Evolutionary conservation across 768 basidiomycete species (phyloP).

Genomic region (Mycena leptocephala): DNA sequence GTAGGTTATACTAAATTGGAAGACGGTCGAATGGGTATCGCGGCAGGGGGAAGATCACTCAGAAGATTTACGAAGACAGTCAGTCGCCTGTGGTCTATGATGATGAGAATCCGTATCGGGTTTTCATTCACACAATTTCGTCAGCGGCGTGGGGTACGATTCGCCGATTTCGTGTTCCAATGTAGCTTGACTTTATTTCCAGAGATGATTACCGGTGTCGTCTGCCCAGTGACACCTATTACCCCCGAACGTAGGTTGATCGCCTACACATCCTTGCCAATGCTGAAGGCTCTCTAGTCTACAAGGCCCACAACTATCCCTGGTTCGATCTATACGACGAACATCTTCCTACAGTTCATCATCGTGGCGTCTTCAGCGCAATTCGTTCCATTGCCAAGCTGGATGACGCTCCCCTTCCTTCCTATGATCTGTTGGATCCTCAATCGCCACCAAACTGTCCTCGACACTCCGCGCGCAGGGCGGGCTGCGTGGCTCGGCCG

Average conservation of each 20-base stretch:
- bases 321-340: conserved; percentile 11
- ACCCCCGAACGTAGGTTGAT: background rate
- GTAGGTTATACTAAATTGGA: background rate
- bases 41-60: conserved; percentile 4
- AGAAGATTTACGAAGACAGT: background rate
- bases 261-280: background rate
- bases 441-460: background rate
- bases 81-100: background rate
- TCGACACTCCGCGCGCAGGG: background rate
- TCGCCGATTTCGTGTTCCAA: background rate
- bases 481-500: background rate
- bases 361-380: background rate
- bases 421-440: background rate
- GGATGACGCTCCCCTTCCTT: background rate
- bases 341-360: background rate
- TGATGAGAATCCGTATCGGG: background rate
- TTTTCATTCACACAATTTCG: background rate
- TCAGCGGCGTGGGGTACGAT: background rate
- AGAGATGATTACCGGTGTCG: background rate
- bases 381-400: background rate
- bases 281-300: background rate
- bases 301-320: background rate
- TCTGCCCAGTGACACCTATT: background rate
- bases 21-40: background rate
- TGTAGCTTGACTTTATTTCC: background rate